Evolutionary conservation across 176 grass and related monocot genomes (phyloP), one percentile per base, ranked within the genome.

Genomic region (Avena sativa): DNA sequence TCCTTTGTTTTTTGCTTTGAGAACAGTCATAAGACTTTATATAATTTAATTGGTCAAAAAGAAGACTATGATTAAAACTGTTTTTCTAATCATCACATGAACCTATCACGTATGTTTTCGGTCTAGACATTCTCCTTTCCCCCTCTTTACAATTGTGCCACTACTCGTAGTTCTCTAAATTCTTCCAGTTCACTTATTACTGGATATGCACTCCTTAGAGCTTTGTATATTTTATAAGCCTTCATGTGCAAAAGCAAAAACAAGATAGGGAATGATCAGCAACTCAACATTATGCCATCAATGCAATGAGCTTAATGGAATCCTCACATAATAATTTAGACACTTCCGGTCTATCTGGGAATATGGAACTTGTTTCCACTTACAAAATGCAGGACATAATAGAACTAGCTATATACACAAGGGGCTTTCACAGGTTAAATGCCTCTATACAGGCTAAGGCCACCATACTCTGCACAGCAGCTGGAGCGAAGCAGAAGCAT

Each of bases 391-490:
- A 87, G 79, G 58, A 76, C 74, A 84, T 28, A 69, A 81, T 52
- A 87, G 51, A 57, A 81, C 86, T 91, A 91, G 86, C 86, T 91
- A 91, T 91, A 88, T 91, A 88, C 85, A 91, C 89, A 87, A 81
- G 5, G 76, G 79, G 50, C 79, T 76, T 80, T 81, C 84, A 88
- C 81, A 80, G 69, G 80, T 84, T 82, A 75, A 60, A 74, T 13
- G 85, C 89, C 85, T 91, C 76, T 70, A 60, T 46, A 65, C 59
- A 91, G 81, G 89, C 51, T 48, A 80, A 50, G 79, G 68, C 40
- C 52, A 66, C 84, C 72, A 71, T 71, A 84, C 66, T 87, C 79
- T 80, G 76, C 81, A 81, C 76, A 69, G 76, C 81, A 87, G 76
- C 23, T 60, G 76, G 67, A 65, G 74, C 20, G 53, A 83, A 57